Conservation (phyloP, 768 basidiomycete genomes). For the Sporobolomyces phaffii region DNA sequence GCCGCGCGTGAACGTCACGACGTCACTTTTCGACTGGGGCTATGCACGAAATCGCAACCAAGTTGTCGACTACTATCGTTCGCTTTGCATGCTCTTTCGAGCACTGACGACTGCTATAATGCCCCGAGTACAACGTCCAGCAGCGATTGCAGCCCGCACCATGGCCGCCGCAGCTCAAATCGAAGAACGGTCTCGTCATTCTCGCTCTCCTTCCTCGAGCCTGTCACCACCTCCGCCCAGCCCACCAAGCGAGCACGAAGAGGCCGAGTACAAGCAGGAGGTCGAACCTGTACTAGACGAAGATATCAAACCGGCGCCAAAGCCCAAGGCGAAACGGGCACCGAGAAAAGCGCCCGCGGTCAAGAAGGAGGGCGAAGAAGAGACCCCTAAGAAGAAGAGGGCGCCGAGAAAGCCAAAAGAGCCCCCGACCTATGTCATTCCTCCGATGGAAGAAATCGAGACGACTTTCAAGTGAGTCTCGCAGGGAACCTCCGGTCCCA, state of each 20-base stretch:
- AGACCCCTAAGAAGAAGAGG: slow-evolving; percentile 24
- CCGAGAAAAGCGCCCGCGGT: neutral
- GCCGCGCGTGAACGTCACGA: no score
- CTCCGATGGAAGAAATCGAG: slow-evolving; percentile 36
- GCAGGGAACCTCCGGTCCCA: neutral
- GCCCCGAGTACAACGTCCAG: slow-evolving; percentile 7
- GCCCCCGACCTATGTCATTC: slow-evolving; percentile 40
- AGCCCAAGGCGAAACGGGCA: neutral
- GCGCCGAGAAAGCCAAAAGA: slow-evolving; percentile 33
- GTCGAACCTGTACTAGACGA: neutral
- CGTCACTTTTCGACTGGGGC: no score
- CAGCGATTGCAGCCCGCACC: slow-evolving; percentile 20
- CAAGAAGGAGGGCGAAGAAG: neutral
- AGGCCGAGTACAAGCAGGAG: neutral
- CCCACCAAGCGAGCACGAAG: neutral
- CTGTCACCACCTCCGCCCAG: slow-evolving; percentile 14
- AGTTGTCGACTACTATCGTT: no score
- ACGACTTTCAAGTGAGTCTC: slow-evolving; percentile 39
- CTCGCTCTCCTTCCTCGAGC: slow-evolving; percentile 22
- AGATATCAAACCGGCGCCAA: no score
- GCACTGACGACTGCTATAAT: neutral
- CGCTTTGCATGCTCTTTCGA: neutral
- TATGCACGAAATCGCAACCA: no score
- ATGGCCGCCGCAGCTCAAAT: slow-evolving; percentile 20
- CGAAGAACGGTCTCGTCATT: slow-evolving; percentile 4